Evolutionary conservation across 73 alveolate species (phyloP).

Genomic region (Paramecium sexaurelia): DNA sequence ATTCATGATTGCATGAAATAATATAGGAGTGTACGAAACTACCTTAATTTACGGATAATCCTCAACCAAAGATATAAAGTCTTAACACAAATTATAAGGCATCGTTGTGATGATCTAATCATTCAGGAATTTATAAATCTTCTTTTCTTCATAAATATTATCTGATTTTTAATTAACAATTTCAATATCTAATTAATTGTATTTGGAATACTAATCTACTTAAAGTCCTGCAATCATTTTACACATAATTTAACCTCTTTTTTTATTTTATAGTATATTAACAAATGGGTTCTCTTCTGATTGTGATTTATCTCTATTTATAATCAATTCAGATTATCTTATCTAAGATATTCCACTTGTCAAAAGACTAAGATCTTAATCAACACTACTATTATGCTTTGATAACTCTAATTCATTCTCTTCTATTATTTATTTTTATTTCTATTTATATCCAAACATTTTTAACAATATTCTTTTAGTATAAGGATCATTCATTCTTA

Average conservation of each 20-base stretch:
- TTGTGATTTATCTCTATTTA: background rate
- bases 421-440: background rate
- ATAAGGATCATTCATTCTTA: constrained; percentile 41
- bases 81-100: background rate
- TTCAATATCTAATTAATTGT: background rate
- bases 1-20: constrained; percentile 44
- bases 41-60: background rate
- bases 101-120: background rate
- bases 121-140: background rate
- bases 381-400: background rate
- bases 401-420: background rate
- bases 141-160: constrained; percentile 41
- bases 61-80: background rate
- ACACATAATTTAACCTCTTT: constrained; percentile 25
- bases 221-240: constrained; percentile 44
- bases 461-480: background rate
- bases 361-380: background rate
- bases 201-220: constrained; percentile 19
- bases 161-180: constrained; percentile 3
- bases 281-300: constrained; percentile 6
- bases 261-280: background rate
- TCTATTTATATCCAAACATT: background rate
- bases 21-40: background rate
- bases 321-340: background rate
- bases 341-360: background rate